Evolutionary conservation across 139 green algal species (phyloP).

Genomic region (Spirogloea muscicola): DNA sequence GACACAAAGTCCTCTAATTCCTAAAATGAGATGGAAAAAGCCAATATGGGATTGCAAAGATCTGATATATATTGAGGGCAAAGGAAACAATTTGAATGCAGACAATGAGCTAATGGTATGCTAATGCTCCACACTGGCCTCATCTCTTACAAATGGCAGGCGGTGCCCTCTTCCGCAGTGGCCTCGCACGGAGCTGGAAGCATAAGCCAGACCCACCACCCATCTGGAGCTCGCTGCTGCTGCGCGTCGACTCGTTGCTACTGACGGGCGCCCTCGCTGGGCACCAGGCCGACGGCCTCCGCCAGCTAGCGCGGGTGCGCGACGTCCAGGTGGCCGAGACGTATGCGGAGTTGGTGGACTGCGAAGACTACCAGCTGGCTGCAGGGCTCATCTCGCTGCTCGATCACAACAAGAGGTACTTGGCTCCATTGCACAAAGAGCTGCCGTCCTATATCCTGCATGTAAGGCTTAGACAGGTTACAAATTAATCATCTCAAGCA

Average conservation of each 20-base stretch:
- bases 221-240: slow-evolving; percentile 17
- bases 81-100: background rate
- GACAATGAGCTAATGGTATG: background rate
- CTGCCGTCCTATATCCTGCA: background rate
- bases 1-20: background rate
- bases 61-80: background rate
- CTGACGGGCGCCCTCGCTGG: background rate
- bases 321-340: slow-evolving; percentile 9
- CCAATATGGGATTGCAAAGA: too few species aligned
- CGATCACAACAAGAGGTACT: slow-evolving; percentile 20
- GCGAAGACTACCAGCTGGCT: slow-evolving; percentile 1
- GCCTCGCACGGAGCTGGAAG: background rate
- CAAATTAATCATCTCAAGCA: background rate
- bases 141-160: background rate
- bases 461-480: background rate
- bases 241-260: slow-evolving; percentile 17
- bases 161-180: background rate
- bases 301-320: background rate
- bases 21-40: too few species aligned
- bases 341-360: slow-evolving; percentile 16
- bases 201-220: background rate
- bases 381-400: background rate
- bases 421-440: background rate
- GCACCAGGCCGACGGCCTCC: slow-evolving; percentile 3
- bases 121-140: background rate